phyloP scores from a whole-genome alignment of 1,139 yeast species.

The Kurtzmaniella quercitrusa region DNA sequence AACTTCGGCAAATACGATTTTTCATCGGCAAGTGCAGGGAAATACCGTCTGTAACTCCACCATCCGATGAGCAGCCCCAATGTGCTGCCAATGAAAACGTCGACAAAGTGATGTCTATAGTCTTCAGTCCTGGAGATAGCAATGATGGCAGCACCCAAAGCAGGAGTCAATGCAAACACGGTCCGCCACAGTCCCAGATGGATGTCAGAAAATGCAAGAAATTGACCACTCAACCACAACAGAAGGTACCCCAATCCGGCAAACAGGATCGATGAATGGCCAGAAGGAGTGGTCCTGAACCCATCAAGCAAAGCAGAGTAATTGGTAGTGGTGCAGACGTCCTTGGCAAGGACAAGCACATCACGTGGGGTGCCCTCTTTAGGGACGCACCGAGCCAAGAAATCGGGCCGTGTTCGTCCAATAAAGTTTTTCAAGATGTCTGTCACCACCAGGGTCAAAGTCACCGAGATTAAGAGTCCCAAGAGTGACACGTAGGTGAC shows the following conservation, averaged over 20 bases:
- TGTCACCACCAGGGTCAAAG: slow-evolving; percentile 41
- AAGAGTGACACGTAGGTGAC: slow-evolving; percentile 36
- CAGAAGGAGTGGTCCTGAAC: slow-evolving; percentile 75
- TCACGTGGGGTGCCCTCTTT: slow-evolving; percentile 42
- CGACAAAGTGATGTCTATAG: slow-evolving; percentile 74
- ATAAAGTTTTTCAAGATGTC: slow-evolving; percentile 63
- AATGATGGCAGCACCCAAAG: slow-evolving; percentile 57
- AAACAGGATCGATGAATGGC: slow-evolving; percentile 64
- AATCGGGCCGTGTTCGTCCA: slow-evolving; percentile 78
- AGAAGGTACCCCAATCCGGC: slow-evolving; percentile 63
- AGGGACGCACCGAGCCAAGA: slow-evolving; percentile 67
- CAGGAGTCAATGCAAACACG: slow-evolving; percentile 28
- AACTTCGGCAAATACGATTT: slow-evolving; percentile 22
- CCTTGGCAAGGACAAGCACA: slow-evolving; percentile 48
- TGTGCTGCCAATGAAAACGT: slow-evolving; percentile 55
- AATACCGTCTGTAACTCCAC: slow-evolving; percentile 39
- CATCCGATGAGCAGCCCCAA: slow-evolving; percentile 41
- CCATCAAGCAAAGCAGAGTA: slow-evolving; percentile 53
- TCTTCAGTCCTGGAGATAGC: slow-evolving; percentile 74
- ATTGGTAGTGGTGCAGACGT: slow-evolving; percentile 57
- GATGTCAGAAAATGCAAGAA: slow-evolving; percentile 26
- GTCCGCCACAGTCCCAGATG: slow-evolving; percentile 55
- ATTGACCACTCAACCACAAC: slow-evolving; percentile 63
- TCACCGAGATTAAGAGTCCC: slow-evolving; percentile 35
- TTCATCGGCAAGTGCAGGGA: slow-evolving; percentile 21